A percentile compares a stretch with the other conserved stretches of the same genome.
Conservation (phyloP, 2,329 filamentous ascomycete genomes). For the Botrytis byssoidea region DNA sequence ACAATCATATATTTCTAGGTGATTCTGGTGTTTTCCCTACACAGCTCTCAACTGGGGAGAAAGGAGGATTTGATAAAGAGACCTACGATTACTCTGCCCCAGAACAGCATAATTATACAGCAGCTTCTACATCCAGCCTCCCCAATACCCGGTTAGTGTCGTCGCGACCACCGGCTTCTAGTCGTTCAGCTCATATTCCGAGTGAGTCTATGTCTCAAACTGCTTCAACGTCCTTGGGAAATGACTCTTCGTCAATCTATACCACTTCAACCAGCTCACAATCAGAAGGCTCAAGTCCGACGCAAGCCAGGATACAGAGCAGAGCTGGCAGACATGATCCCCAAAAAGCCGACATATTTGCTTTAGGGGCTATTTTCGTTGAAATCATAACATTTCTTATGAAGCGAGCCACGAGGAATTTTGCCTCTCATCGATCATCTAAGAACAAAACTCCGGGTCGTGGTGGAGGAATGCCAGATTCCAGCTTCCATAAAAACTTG, state of each 20-base stretch:
- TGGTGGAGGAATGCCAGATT: constrained; percentile 60
- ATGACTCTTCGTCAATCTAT: constrained; percentile 31
- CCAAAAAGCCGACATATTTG: constrained; percentile 68
- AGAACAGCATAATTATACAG: constrained; percentile 47
- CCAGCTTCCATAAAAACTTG: constrained; percentile 70
- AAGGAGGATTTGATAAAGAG: constrained; percentile 62
- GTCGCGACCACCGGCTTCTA: constrained; percentile 32
- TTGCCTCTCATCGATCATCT: constrained; percentile 63
- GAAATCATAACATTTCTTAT: constrained; percentile 69
- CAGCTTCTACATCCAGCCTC: constrained; percentile 36
- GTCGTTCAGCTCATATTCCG: constrained; percentile 26
- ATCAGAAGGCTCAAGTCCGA: not conserved
- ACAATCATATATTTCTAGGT: constrained; percentile 65
- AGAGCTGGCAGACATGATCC: constrained; percentile 45
- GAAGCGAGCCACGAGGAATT: constrained; percentile 65
- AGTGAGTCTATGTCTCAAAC: not conserved
- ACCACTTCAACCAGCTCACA: constrained; percentile 27
- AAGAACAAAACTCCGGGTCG: constrained; percentile 54
- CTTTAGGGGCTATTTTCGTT: constrained; percentile 68
- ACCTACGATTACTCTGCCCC: constrained; percentile 72
- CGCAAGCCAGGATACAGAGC: constrained; percentile 28
- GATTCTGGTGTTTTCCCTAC: constrained; percentile 55
- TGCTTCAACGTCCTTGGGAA: constrained; percentile 18
- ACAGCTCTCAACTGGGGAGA: constrained; percentile 44
- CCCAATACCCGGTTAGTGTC: not conserved